A percentile compares a stretch with the other conserved stretches of the same genome.
Evolutionary conservation across 768 basidiomycete genomes (phyloP).

Genomic region (Leccinum ochraceum): DNA sequence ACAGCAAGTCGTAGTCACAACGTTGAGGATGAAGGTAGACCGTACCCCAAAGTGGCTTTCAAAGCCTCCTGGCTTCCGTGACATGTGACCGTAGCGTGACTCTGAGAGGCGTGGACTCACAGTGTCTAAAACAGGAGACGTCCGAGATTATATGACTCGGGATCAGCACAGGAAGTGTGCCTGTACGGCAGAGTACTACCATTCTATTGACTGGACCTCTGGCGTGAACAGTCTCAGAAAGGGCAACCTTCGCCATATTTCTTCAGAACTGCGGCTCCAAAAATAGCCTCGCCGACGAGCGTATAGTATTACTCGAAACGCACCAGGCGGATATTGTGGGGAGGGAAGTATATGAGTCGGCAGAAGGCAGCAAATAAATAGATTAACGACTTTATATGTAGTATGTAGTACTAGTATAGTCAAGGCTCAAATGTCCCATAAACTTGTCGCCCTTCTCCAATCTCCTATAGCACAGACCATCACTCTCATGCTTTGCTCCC

Average conservation of each 20-base stretch:
- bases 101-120: constrained; percentile 15
- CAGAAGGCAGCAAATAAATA: background rate
- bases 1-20: constrained; percentile 25
- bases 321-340: background rate
- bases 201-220: background rate
- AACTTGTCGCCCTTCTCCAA: background rate
- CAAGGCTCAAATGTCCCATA: background rate
- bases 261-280: background rate
- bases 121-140: constrained; percentile 14
- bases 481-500: constrained; percentile 37
- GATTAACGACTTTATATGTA: background rate
- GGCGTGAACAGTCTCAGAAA: background rate
- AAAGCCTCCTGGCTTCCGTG: constrained; percentile 36
- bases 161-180: background rate
- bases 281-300: background rate
- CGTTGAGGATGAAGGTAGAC: constrained; percentile 25
- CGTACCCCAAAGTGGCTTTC: constrained; percentile 28
- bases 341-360: background rate
- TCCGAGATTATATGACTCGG: background rate
- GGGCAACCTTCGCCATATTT: background rate
- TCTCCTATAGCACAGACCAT: background rate
- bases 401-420: background rate
- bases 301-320: background rate
- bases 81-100: constrained; percentile 35
- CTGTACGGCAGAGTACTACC: constrained; percentile 8